Percentiles rank a stretch among this genome's conserved stretches.
These are phyloP conservation scores for Leptographium procerum DNA, from an alignment of 2,329 filamentous ascomycete genomes.

Conservation along the genomic window DNA sequence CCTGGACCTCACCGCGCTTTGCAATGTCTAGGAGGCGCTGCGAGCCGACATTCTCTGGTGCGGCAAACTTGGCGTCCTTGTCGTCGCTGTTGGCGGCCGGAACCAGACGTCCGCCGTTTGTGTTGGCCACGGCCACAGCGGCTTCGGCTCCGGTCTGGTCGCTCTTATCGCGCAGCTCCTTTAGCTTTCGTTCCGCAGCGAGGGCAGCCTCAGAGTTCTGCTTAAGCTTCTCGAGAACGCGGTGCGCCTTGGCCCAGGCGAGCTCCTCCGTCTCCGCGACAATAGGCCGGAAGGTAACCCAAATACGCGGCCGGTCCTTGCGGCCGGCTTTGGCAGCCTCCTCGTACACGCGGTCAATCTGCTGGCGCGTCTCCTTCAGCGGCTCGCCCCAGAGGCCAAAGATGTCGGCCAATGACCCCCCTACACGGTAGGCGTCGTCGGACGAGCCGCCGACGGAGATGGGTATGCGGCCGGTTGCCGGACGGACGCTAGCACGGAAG, in stretches of 20 bases:
- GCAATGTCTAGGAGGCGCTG: slow-evolving; percentile 48
- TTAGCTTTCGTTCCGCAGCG: not conserved
- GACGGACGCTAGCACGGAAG: slow-evolving; percentile 42
- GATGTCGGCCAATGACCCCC: slow-evolving; percentile 47
- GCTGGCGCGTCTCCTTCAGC: slow-evolving; percentile 50
- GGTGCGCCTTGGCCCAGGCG: slow-evolving; percentile 49
- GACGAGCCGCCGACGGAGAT: slow-evolving; percentile 50
- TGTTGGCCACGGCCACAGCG: not conserved
- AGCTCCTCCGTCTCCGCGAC: slow-evolving; percentile 49
- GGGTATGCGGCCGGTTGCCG: slow-evolving; percentile 40
- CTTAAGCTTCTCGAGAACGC: slow-evolving; percentile 40
- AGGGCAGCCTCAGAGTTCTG: slow-evolving; percentile 18
- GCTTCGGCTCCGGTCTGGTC: not conserved
- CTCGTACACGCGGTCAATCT: slow-evolving; percentile 48
- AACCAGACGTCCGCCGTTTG: not conserved
- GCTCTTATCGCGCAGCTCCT: not conserved
- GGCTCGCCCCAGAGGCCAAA: slow-evolving; percentile 55
- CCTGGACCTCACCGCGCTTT: slow-evolving; percentile 42
- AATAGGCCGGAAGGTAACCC: slow-evolving; percentile 54
- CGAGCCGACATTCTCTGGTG: slow-evolving; percentile 47
- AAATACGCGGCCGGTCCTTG: slow-evolving; percentile 43
- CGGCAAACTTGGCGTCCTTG: slow-evolving; percentile 16
- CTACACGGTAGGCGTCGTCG: slow-evolving; percentile 46
- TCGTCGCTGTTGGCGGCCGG: slow-evolving; percentile 8
- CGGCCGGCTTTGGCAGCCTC: slow-evolving; percentile 47